Evolutionary conservation across 2,329 filamentous ascomycete genomes (phyloP), one percentile per base, ranked within the genome.

Genomic region (Pseudohalonectria lignicola): DNA sequence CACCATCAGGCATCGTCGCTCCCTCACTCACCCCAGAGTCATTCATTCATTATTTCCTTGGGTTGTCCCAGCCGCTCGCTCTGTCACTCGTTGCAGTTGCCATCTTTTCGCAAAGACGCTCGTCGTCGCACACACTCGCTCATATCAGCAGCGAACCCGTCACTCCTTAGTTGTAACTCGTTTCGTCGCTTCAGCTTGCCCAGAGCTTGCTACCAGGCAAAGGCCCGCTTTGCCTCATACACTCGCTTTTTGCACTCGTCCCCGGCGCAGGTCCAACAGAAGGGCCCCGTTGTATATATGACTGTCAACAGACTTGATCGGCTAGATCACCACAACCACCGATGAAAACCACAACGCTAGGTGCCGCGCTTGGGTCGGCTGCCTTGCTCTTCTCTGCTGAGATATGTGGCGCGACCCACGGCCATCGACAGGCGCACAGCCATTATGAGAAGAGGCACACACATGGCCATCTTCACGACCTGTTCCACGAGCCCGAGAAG

Each of bases 281-380:
- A n/a, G n/a, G n/a, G n/a, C n/a, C n/a, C n/a, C n/a, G n/a, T n/a
- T n/a, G n/a, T n/a, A n/a, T n/a, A n/a, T n/a, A n/a, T n/a, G n/a
- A n/a, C n/a, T n/a, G n/a, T n/a, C n/a, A n/a, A n/a, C n/a, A n/a
- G n/a, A n/a, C n/a, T n/a, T n/a, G n/a, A n/a, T n/a, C n/a, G n/a
- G n/a, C n/a, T n/a, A n/a, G n/a, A n/a, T 18, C n/a, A 37, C 13
- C 30, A 20, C 17, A 33, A 8, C 8, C n/a, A 15, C 19, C 36
- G 46, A 79, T 78, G 74, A 77, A 68, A 60, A 51, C 69, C 54
- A 60, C 64, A 40, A 61, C 64, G 41, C 45, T 73, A 43, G 62
- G 69, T 45, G 59, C 65, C 53, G 63, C 64, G 53, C 63, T n/a
- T n/a, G n/a, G n/a, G n/a, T n/a, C 67, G 49, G 69, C 64, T 42